Base-by-base conservation (phyloP, 1,284 basidiomycete species). In the Cutaneotrichosporon sp. region DNA sequence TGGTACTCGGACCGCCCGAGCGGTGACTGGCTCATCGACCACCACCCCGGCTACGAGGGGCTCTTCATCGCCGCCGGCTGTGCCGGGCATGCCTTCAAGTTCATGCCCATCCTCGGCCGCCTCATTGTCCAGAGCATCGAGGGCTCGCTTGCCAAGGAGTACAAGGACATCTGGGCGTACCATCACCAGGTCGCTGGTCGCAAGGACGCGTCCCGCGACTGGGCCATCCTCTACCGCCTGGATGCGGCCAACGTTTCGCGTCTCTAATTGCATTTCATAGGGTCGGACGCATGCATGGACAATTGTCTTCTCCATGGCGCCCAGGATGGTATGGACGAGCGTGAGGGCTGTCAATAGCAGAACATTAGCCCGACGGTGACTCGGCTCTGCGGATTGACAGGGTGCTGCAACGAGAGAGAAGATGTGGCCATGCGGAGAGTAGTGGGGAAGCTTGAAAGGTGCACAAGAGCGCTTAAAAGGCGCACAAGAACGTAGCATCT, bases 21-120 rank as follows among this genome's bases (percentile, higher is more conserved):
- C 29, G 76, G 77, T 25, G 77, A 79, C 63, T 79, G 74, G 69
- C 60, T 79, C 52, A 63, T 80, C 50, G 76, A 80, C 58, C 64
- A 67, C 27, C 67, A 70, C 24, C 70, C 72, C 3, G 42, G 51
- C 22, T 63, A 71, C 46, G 47, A 68, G 4, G 66, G 63, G 1
- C 65, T 79, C 4, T 68, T 78, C 64, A 54, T 77, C 16, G 73
- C 72, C 2, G 64, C 65, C 1, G 78, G 78, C 10, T 74, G 76
- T 60, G 67, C 63, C 4, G 77, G 78, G 0, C 77, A 80, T 56
- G 78, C 66, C 0, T 78, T 75, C 69, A 74, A 74, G 54, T 67
- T 67, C 36, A 43, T 68, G 13, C 67, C 67, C 2, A 60, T 61
- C 10, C 54, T 68, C 33, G 64, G 64, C 13, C 49, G 49, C 11